These are phyloP conservation scores for Annona squamosa DNA, from an alignment of 164 flowering plant species.

Conservation along the genomic window DNA sequence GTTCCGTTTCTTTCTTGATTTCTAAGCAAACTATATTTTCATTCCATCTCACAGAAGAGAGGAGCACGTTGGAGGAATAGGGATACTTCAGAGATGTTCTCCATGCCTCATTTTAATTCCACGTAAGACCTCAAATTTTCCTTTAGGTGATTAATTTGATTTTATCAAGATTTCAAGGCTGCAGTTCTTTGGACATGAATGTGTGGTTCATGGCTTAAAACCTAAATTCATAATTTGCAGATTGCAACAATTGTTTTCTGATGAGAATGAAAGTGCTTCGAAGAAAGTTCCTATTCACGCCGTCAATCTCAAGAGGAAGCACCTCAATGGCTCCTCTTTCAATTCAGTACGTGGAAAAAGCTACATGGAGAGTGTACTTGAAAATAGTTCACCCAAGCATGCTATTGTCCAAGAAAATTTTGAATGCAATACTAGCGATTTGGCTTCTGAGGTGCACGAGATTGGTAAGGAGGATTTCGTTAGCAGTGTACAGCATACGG, in stretches of 20 bases:
- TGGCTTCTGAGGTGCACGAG: constrained; percentile 42
- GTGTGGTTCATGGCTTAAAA: constrained; percentile 6
- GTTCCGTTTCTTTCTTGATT: not conserved
- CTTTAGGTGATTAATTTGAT: not conserved
- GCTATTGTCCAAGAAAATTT: constrained; percentile 34
- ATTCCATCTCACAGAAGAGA: constrained; percentile 48
- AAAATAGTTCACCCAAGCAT: constrained; percentile 37
- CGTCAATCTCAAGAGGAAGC: constrained; percentile 74
- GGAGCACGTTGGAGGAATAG: constrained; percentile 68
- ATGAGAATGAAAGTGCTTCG: constrained; percentile 47
- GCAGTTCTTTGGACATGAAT: constrained; percentile 1
- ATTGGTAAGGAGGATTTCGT: constrained; percentile 35
- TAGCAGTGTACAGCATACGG: constrained; percentile 21
- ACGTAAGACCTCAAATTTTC: constrained; percentile 41
- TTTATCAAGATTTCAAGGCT: not conserved
- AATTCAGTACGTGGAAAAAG: constrained; percentile 49
- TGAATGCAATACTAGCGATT: constrained; percentile 28
- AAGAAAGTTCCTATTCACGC: constrained; percentile 38
- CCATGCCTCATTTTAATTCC: constrained; percentile 47
- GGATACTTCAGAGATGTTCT: constrained; percentile 49
- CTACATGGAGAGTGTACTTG: constrained; percentile 73
- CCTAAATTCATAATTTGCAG: constrained; percentile 34
- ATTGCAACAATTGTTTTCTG: constrained; percentile 62
- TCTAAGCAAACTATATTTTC: not conserved
- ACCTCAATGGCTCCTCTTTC: constrained; percentile 38